Evolutionary conservation across 129 eudicot genomes (phyloP), one percentile per base, ranked within the genome.

Genomic region (Smallanthus sonchifolius): DNA sequence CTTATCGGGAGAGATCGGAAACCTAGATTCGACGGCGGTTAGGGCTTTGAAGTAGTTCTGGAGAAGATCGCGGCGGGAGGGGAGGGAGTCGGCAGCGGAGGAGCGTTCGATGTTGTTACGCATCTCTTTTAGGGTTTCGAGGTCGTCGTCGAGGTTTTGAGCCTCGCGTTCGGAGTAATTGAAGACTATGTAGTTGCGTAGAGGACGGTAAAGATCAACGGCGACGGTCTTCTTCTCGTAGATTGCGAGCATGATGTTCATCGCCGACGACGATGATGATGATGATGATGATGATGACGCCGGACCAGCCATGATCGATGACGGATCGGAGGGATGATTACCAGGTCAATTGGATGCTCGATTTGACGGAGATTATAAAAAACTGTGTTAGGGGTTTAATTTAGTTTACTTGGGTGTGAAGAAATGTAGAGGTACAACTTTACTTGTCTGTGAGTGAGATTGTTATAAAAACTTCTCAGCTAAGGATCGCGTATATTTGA

Each of bases 141-240:
- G 96, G 67, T 94, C 98, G 78, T 94, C 98, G 28, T 94, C 98
- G 56, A 94, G 83, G 83, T 82, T 90, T 77, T 86, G 97, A 13
- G 98, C 98, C 70, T 94, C 89, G 85, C 93, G 95, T 72, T 92
- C 98, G 79, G 96, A 89, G 87, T 93, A 93, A 65, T 88, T 87
- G 78, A 84, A 79, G 82, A 75, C 90, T 36, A 93, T 84, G 89
- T 84, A 90, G 87, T 93, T 93, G 82, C 98, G 96, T 11, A 93
- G 83, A 10, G 98, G 98, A 30, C 98, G 88, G 83, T 93, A 93
- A 36, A 93, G 83, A 67, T 93, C 98, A 72, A 85, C 20, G 0
- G 92, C 6, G 42, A 48, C 75, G 7, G 98, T 93, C 69, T 94
- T 94, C 83, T 94, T 94, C 85, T 94, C 98, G 82, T 64, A 59